Percentiles rank a stretch among this genome's conserved stretches.
These are phyloP conservation scores for Hyaloperonospora brassicae DNA, from an alignment of 352 stramenopile species.

Conservation along the genomic window DNA sequence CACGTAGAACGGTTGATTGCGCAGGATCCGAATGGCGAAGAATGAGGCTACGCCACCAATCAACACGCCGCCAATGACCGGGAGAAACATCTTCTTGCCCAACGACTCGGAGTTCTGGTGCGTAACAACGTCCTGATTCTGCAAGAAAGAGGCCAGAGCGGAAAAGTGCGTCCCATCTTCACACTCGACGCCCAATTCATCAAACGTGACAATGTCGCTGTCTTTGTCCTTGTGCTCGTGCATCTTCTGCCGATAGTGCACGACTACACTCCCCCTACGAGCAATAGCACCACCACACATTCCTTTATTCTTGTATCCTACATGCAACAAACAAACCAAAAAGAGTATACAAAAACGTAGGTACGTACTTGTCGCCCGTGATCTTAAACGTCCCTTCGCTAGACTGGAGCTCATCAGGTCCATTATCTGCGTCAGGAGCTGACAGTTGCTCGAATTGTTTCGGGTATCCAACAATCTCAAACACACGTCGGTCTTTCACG, in stretches of 20 bases:
- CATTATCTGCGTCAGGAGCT: conserved; percentile 12
- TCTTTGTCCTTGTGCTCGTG: conserved; percentile 10
- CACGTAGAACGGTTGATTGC: conserved; percentile 71
- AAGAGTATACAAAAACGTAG: not conserved
- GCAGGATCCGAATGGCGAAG: conserved; percentile 65
- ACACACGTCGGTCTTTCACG: conserved; percentile 65
- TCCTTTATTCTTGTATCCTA: conserved; percentile 4
- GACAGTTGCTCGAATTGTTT: conserved; percentile 54
- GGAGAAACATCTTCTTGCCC: conserved; percentile 63
- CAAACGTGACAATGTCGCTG: conserved; percentile 47
- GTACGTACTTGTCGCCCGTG: conserved; percentile 45
- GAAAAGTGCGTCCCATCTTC: conserved; percentile 51
- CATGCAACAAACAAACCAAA: not conserved
- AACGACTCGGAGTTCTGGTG: conserved; percentile 57
- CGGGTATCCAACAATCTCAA: conserved; percentile 63
- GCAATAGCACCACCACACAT: not conserved
- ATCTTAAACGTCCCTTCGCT: conserved; percentile 46
- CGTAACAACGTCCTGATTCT: conserved; percentile 39
- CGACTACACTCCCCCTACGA: conserved; percentile 31
- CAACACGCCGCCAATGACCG: conserved; percentile 49
- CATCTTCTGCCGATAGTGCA: conserved; percentile 44
- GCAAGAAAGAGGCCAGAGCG: conserved; percentile 48
- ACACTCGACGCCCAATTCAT: conserved; percentile 36
- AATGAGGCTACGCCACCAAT: conserved; percentile 63
- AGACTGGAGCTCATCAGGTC: conserved; percentile 6